These are phyloP conservation scores for Vitis hybrid DNA, from an alignment of 177 flowering plant species.

Conservation along the genomic window DNA sequence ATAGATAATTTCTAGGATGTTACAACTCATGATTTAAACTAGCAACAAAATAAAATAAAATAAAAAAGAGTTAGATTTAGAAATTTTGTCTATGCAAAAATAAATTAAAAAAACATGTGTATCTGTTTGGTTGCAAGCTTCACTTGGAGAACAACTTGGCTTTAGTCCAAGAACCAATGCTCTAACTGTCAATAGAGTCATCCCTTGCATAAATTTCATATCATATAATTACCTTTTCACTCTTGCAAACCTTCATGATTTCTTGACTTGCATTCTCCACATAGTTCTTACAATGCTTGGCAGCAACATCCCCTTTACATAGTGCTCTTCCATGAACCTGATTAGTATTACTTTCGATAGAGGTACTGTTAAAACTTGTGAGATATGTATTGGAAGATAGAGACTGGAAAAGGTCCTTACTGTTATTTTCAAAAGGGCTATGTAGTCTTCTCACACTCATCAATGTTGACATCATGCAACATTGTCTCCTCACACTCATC, in stretches of 20 bases:
- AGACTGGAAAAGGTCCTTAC: slow-evolving; percentile 11
- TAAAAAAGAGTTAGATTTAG: too few relatives aligned
- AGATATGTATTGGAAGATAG: slow-evolving; percentile 5
- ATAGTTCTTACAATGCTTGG: slow-evolving; percentile 16
- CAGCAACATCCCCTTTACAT: slow-evolving; percentile 24
- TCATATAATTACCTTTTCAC: slow-evolving; percentile 8
- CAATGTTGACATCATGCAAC: slow-evolving; percentile 85
- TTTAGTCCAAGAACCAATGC: too few relatives aligned
- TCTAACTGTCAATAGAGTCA: too few relatives aligned
- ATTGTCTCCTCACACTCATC: slow-evolving; percentile 97
- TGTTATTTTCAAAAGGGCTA: slow-evolving; percentile 20
- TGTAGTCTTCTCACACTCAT: slow-evolving; percentile 29
- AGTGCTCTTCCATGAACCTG: slow-evolving; percentile 22
- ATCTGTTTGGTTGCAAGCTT: too few relatives aligned
- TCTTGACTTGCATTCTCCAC: slow-evolving; percentile 13
- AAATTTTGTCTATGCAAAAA: too few relatives aligned
- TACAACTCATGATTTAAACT: too few relatives aligned
- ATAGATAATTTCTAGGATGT: too few relatives aligned
- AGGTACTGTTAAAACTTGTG: slow-evolving; percentile 17
- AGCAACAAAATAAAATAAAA: too few relatives aligned
- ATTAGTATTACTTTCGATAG: slow-evolving; percentile 2
- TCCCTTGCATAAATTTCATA: slow-evolving; percentile 7
- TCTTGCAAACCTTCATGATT: slow-evolving; percentile 16
- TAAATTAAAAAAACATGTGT: too few relatives aligned
- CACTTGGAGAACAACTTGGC: too few relatives aligned